Base-by-base conservation (phyloP, 495 filamentous ascomycete genomes). In the Aspergillus biplanus region DNA sequence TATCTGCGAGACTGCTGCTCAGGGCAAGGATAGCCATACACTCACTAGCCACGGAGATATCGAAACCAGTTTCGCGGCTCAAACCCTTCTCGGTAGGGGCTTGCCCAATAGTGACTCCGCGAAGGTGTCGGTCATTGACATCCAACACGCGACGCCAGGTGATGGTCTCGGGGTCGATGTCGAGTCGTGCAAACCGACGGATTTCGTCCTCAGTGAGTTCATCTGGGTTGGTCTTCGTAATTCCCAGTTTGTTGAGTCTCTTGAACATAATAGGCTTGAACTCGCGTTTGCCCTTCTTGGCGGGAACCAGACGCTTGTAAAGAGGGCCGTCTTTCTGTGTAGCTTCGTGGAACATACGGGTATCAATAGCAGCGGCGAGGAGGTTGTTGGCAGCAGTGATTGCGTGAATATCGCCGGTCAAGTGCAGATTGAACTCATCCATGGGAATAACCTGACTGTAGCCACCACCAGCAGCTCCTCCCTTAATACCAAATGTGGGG, bases 391-490 rank as follows among this genome's bases (percentile, higher is more conserved):
- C 95, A 9, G 95, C 95, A 39, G 93, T 92, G 70, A 99, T 94
- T 46, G 95, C 95, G 73, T 99, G 95, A 64, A 99, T 98, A 73
- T 99, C 95, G 67, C 95, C 95, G 47, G 95, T 99, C 73, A 99
- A 78, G 73, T 99, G 95, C 64, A 99, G 82, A 73, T 99, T 99
- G 83, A 99, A 99, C 74, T 99, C 95, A 66, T 99, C 95, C 95
- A 99, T 99, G 56, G 95, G 95, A 67, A 99, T 98, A 69, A 98
- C 95, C 76, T 99, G 95, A 74, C 92, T 96, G 82, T 97, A 99
- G 15, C 95, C 95, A 66, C 95, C 95, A 69, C 95, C 95, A 60
- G 95, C 95, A 56, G 95, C 95, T 65, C 95, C 95, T 49, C 95
- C 95, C 80, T 99, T 99, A 82, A 99, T 97, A 69, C 95, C 95